Base-by-base conservation (phyloP, 495 filamentous ascomycete genomes). In the Podospora fimiseda region DNA sequence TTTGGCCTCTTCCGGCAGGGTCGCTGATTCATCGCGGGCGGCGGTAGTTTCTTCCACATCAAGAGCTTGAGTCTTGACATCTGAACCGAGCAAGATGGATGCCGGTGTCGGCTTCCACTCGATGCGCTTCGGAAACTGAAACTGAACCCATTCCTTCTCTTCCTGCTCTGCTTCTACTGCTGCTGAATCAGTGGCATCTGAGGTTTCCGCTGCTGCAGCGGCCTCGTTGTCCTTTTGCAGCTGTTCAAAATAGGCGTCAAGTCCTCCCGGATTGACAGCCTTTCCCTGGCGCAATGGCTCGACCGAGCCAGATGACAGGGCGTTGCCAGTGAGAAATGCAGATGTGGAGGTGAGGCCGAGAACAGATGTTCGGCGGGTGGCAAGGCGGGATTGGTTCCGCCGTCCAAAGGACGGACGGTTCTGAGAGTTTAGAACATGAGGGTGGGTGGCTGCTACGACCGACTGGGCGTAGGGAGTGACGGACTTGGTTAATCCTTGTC, bases 391-490 rank as follows among this genome's bases (percentile, higher is more conserved):
- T 58, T 65, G 66, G 51, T 69, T 65, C 62, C 74, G 73, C 45
- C 71, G 69, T 51, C 67, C 68, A 58, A 81, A 83, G 59, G 77
- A 74, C 58, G 74, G 74, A 57, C 79, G 73, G 60, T 78, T 77
- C 53, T 76, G 85, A 6, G 84, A 75, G 43, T 89, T 90, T 66
- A 90, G 82, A 76, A 90, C 87, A 69, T 88, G 84, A 43, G 75
- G 74, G 63, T 96, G 91, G 44, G 90, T 89, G 51, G 89, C 91
- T 57, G 93, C 93, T 70, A 97, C 92, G 73, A 98, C 84, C 58
- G 92, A 94, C 69, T 96, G 92, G 69, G 90, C 89, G 79, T 95
- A 96, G 72, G 91, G 89, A 67, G 89, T 91, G 70, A 97, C 85
- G 69, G 89, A 87, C 80, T 97, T 97, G 60, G 87, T 81, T 66